Conservation (phyloP, 768 basidiomycete genomes). For the Coprinopsis strossmayeri region DNA sequence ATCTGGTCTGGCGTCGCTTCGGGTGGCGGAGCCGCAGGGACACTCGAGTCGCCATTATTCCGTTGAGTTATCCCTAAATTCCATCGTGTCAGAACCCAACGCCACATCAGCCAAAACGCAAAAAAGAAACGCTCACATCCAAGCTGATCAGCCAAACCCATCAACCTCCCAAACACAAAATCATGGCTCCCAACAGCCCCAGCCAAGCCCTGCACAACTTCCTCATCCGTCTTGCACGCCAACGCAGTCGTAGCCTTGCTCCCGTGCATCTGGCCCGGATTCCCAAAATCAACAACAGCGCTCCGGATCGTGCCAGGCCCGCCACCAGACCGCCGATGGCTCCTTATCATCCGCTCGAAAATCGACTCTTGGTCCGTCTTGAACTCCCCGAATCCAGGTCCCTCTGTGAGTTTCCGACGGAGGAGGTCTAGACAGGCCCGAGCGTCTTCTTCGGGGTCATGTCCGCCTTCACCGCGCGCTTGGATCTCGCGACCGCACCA, state of each 20-base stretch:
- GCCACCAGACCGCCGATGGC: conserved; percentile 28
- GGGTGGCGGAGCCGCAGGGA: conserved; percentile 15
- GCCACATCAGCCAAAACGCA: not conserved
- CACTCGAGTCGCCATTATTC: conserved; percentile 29
- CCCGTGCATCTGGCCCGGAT: conserved; percentile 79
- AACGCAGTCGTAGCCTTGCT: conserved; percentile 73
- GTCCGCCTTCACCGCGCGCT: conserved; percentile 74
- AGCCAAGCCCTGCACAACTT: conserved; percentile 66
- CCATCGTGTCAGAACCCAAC: not conserved
- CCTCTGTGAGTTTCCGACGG: conserved; percentile 71
- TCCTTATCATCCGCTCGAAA: conserved; percentile 75
- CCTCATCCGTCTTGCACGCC: conserved; percentile 70
- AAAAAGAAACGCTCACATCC: conserved; percentile 57
- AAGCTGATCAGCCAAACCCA: conserved; percentile 68
- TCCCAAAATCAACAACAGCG: conserved; percentile 83
- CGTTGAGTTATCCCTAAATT: conserved; percentile 59
- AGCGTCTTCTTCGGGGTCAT: conserved; percentile 95
- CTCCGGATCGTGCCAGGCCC: conserved; percentile 38
- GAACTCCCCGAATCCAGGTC: conserved; percentile 80
- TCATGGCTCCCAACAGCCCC: conserved; percentile 59
- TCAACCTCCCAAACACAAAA: conserved; percentile 81
- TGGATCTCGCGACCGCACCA: conserved; percentile 93
- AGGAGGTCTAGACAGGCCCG: conserved; percentile 82
- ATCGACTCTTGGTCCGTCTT: conserved; percentile 81
- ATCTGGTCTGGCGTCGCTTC: conserved; percentile 24